These are phyloP conservation scores for Fistulifera pelliculosa DNA, from an alignment of 108 stramenopile species.

Conservation along the genomic window DNA sequence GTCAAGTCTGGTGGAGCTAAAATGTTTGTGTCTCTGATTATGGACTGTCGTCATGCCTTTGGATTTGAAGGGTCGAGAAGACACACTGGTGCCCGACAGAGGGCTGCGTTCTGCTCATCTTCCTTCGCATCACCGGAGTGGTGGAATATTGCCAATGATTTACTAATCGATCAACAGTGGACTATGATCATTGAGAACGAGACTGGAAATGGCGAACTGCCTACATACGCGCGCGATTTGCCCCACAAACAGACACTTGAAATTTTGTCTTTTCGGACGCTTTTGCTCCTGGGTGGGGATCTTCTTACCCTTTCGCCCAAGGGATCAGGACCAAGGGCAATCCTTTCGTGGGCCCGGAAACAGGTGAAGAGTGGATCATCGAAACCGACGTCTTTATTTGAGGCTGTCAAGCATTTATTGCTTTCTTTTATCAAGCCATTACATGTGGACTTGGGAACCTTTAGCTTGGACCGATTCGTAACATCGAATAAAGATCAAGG, in stretches of 20 bases:
- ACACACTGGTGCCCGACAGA: not conserved
- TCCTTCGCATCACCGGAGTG: slow-evolving; percentile 12
- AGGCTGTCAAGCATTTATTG: slow-evolving; percentile 4
- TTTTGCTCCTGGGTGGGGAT: slow-evolving; percentile 5
- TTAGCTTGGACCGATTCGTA: too few species aligned
- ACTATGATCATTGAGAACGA: too few species aligned
- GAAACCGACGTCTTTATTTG: not conserved
- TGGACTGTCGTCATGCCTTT: slow-evolving; percentile 28
- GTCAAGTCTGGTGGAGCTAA: too few species aligned
- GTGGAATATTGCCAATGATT: slow-evolving; percentile 23
- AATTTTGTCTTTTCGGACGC: slow-evolving; percentile 24
- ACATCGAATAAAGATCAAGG: too few species aligned
- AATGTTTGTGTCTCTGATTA: not conserved
- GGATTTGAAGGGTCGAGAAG: slow-evolving; percentile 12
- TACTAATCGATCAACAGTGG: not conserved
- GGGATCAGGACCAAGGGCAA: not conserved
- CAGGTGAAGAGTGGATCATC: not conserved
- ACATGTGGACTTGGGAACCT: too few species aligned
- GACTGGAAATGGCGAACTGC: too few species aligned
- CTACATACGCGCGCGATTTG: too few species aligned
- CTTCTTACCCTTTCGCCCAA: not conserved
- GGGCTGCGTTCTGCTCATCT: too few species aligned
- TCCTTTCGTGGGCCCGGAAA: slow-evolving; percentile 7
- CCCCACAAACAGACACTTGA: slow-evolving; percentile 8
- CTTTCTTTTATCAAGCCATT: too few species aligned